Evolutionary conservation across 2,329 filamentous ascomycete species (phyloP).

Genomic region (Dactylellina cionopaga): DNA sequence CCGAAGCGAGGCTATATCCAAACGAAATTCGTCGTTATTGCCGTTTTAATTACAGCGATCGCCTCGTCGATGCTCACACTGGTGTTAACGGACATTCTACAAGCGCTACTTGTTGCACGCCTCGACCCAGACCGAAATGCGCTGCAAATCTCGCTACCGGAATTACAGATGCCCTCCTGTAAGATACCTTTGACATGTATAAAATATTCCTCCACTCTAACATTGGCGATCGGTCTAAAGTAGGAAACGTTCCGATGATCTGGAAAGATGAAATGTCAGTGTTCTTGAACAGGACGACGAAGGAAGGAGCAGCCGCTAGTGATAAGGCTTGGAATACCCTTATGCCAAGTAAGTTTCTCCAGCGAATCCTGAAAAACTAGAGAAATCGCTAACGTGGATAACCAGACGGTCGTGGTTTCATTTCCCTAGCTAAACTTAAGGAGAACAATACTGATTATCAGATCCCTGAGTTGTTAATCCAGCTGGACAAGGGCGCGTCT

Average conservation of each 20-base stretch:
- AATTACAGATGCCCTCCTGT: background rate
- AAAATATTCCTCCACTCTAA: background rate
- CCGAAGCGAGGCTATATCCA: conserved; percentile 5
- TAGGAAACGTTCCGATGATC: background rate
- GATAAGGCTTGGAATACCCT: conserved; percentile 7
- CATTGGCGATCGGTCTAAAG: background rate
- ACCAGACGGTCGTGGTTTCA: background rate
- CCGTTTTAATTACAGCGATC: conserved; percentile 4
- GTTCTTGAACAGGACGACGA: conserved; percentile 5
- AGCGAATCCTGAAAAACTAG: background rate
- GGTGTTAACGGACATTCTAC: conserved; percentile 4
- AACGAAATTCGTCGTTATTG: conserved; percentile 8
- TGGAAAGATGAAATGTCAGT: background rate
- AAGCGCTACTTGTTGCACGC: conserved; percentile 1
- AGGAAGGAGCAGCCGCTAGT: background rate
- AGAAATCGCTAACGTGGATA: background rate
- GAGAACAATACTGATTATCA: conserved; percentile 1
- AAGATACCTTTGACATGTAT: background rate
- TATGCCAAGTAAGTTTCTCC: conserved; percentile 2
- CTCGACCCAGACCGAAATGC: background rate
- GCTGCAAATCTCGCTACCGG: background rate
- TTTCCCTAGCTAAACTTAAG: background rate
- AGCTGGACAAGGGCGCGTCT: conserved; percentile 3
- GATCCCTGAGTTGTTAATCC: background rate
- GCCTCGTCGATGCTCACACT: conserved; percentile 5